These are phyloP conservation scores for Aphanomyces cochlioides DNA, from an alignment of 352 stramenopile genomes.

Conservation along the genomic window DNA sequence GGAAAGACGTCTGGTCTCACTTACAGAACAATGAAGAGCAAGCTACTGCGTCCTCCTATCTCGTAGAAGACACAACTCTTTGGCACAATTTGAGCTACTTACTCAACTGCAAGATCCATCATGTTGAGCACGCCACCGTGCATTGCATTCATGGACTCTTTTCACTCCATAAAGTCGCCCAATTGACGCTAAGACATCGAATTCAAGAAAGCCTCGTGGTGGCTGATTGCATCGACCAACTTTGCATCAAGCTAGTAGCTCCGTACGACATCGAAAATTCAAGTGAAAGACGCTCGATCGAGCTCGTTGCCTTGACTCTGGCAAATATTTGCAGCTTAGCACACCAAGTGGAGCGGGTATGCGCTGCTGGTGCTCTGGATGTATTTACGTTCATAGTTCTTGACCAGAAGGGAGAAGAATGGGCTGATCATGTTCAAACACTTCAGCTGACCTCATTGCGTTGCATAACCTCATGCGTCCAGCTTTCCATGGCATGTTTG, in stretches of 20 bases:
- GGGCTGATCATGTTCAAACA: background rate
- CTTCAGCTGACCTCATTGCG: background rate
- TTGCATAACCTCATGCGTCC: background rate
- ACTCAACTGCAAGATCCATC: background rate
- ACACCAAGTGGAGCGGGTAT: slow-evolving; percentile 4
- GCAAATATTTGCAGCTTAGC: background rate
- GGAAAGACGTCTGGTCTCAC: slow-evolving; percentile 5
- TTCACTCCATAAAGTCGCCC: background rate
- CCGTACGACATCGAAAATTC: background rate
- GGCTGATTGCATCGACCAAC: slow-evolving; percentile 6
- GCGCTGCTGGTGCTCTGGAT: slow-evolving; percentile 1
- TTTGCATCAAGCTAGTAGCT: slow-evolving; percentile 6
- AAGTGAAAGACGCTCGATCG: background rate
- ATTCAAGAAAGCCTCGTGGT: background rate
- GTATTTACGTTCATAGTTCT: slow-evolving; percentile 10
- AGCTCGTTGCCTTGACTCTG: slow-evolving; percentile 7
- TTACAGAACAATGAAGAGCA: background rate
- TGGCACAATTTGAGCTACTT: slow-evolving; percentile 4
- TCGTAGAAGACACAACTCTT: background rate
- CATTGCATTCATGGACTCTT: slow-evolving; percentile 13
- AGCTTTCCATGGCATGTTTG: background rate
- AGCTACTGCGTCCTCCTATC: background rate
- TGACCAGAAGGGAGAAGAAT: background rate
- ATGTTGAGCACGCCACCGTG: background rate
- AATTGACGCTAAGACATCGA: background rate